A percentile compares a stretch with the other conserved stretches of the same genome.
These are phyloP conservation scores for Pugionium dolabratum DNA, from an alignment of 345 rosid species.

Conservation along the genomic window DNA sequence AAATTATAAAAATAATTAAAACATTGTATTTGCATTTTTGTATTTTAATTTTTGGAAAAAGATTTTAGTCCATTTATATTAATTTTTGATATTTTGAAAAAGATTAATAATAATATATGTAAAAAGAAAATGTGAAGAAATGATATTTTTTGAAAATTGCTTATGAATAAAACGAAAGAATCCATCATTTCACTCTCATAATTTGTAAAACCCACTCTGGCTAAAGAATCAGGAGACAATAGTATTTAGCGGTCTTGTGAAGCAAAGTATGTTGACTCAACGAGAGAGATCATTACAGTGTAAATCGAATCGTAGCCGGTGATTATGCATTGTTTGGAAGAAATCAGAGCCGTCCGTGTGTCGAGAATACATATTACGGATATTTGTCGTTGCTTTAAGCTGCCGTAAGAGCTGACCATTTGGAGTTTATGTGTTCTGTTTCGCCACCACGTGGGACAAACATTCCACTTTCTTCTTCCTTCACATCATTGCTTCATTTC, in stretches of 20 bases:
- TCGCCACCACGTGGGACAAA: constrained; percentile 41
- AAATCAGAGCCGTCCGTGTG: constrained; percentile 34
- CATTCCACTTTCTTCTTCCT: constrained; percentile 32
- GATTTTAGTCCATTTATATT: no score
- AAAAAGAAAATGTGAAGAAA: no score
- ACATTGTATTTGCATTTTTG: no score
- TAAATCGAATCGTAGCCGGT: constrained; percentile 28
- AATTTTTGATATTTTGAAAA: no score
- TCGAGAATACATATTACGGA: constrained; percentile 25
- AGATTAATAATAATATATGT: no score
- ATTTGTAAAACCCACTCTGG: constrained; percentile 36
- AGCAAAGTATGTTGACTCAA: constrained; percentile 34
- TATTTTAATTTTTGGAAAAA: no score
- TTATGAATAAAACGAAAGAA: not conserved
- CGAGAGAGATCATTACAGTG: constrained; percentile 33
- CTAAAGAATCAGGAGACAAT: constrained; percentile 33
- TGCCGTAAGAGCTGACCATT: constrained; percentile 45
- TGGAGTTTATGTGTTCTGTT: constrained; percentile 35
- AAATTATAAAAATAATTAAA: no score
- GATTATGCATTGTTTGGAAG: not conserved
- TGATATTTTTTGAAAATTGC: no score
- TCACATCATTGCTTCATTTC: constrained; percentile 39
- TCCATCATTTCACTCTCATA: constrained; percentile 28
- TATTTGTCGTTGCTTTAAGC: constrained; percentile 42
- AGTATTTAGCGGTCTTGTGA: constrained; percentile 36